A percentile compares a stretch with the other conserved stretches of the same genome.
These are phyloP conservation scores for Taphrina confusa DNA, from an alignment of 1,139 yeast species.

Conservation along the genomic window DNA sequence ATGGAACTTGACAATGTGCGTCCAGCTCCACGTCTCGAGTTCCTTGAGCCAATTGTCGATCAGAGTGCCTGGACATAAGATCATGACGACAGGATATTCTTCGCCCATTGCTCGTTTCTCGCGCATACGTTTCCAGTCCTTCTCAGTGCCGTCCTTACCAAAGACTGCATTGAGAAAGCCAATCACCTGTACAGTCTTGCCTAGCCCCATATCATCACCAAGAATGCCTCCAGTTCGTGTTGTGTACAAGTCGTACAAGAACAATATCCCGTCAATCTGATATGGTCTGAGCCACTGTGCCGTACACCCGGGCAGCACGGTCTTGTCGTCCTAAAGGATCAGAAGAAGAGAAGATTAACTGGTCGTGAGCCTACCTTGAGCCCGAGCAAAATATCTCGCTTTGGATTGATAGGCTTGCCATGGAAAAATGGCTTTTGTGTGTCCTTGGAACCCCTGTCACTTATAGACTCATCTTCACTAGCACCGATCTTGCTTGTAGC, in stretches of 20 bases:
- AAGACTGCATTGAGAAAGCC: slow-evolving; percentile 62
- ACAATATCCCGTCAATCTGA: slow-evolving; percentile 34
- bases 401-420: slow-evolving; percentile 7
- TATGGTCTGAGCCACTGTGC: slow-evolving; percentile 37
- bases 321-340: neutral
- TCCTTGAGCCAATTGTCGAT: slow-evolving; percentile 93
- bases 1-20: slow-evolving; percentile 63
- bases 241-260: slow-evolving; percentile 35
- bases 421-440: slow-evolving; percentile 3
- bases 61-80: slow-evolving; percentile 81
- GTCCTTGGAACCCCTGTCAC: too few species aligned
- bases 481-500: too few species aligned
- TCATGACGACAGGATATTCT: slow-evolving; percentile 67
- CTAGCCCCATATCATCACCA: slow-evolving; percentile 37
- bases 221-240: slow-evolving; percentile 53
- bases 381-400: slow-evolving; percentile 1
- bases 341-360: neutral
- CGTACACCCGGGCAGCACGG: slow-evolving; percentile 28
- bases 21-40: slow-evolving; percentile 54
- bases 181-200: slow-evolving; percentile 54
- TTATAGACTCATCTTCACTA: too few species aligned
- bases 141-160: slow-evolving; percentile 67
- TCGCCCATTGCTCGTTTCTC: slow-evolving; percentile 58
- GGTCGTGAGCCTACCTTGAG: neutral
- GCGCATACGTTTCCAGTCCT: slow-evolving; percentile 59